Conservation (phyloP, 192 early-diverging fungal species). For the Pilaira anomala region DNA sequence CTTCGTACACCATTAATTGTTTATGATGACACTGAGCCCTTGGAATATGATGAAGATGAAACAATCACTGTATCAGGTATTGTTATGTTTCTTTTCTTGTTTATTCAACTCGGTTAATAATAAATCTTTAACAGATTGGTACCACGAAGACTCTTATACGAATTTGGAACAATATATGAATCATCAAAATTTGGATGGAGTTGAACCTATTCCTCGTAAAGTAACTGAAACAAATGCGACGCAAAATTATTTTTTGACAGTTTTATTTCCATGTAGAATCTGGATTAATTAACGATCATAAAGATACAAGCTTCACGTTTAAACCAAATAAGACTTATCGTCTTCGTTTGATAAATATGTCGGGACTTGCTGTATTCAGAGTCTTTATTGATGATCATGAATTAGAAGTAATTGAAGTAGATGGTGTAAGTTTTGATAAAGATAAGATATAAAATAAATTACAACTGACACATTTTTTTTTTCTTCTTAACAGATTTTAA, state of each 20-base stretch:
- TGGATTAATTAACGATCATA: conserved; percentile 62
- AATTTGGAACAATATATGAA: conserved; percentile 58
- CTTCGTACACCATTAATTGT: conserved; percentile 70
- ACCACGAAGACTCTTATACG: conserved; percentile 57
- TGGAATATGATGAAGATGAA: conserved; percentile 70
- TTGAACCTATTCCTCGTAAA: conserved; percentile 64
- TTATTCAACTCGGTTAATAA: conserved; percentile 8
- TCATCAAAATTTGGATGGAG: conserved; percentile 66
- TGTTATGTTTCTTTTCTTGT: neutral
- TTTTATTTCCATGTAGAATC: conserved; percentile 43
- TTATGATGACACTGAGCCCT: conserved; percentile 54
- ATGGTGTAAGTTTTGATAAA: conserved; percentile 50
- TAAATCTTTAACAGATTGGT: conserved; percentile 51
- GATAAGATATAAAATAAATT: neutral
- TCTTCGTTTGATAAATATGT: conserved; percentile 81
- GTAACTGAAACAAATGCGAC: no score
- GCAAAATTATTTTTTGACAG: no score
- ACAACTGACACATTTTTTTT: neutral
- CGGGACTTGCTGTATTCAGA: conserved; percentile 70
- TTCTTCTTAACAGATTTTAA: conserved; percentile 36
- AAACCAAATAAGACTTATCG: conserved; percentile 78
- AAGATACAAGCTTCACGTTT: conserved; percentile 55
- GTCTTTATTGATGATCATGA: conserved; percentile 78
- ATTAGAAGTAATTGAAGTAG: conserved; percentile 77
- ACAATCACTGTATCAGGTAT: conserved; percentile 61